Evolutionary conservation across 148 eudicot genomes (phyloP), one percentile per base, ranked within the genome.

Genomic region (Heliosperma pusillum): DNA sequence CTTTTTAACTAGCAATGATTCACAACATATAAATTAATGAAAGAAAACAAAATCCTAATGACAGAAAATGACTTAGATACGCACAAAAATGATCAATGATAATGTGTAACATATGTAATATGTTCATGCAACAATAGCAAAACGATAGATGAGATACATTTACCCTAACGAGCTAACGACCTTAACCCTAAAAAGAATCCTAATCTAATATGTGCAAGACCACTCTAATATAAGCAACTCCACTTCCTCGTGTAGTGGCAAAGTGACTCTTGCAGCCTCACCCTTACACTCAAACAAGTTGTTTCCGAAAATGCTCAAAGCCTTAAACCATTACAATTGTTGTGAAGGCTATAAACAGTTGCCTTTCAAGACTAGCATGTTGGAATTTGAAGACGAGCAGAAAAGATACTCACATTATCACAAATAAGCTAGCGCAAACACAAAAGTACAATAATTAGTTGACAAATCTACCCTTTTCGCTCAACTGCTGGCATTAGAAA

Each of bases 1-100:
- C 83, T 84, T 89, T 62, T 63, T 73, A 76, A 95, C 99, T 95
- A 79, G 77, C 33, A 76, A 80, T 55, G 76, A 70, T 74, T 17
- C 30, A 68, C 11, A 60, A 64, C 7, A 73, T 25, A 55, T n/a
- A 30, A 56, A 42, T 74, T 53, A 71, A 40, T 42, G 42, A 74
- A 19, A 21, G 57, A 27, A 71, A 25, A 24, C 19, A 62, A 66
- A 6, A 55, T 45, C 62, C 42, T 10, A 22, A 29, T 61, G 16
- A 70, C 8, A 33, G 36, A 62, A 75, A 56, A 17, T 24, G 20
- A 4, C 66, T n/a, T 24, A 45, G 7, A 59, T 30, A 60, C 40
- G 24, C 13, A 50, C 64, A 70, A 47, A 50, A 70, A 22, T 17
- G 15, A 13, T 12, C 17, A 10, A 44, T 26, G 36, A 36, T 16